Base-by-base conservation (phyloP, 345 rosid genomes). In the Brassica cretica region DNA sequence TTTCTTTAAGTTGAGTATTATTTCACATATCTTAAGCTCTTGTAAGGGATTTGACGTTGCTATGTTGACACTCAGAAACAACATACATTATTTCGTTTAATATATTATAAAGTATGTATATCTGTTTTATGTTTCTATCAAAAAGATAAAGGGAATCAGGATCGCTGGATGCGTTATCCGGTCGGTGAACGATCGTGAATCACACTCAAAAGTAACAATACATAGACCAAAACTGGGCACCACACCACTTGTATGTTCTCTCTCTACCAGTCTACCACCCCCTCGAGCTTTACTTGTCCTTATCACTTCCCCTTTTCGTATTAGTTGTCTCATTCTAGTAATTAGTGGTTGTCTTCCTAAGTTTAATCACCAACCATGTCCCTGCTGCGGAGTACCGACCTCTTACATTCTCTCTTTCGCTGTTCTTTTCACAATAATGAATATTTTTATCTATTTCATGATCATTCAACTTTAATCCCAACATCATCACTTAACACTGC, bases 401-500 rank as follows among this genome's bases (percentile, higher is more conserved):
- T 71, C 18, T 41, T 37, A 6, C 67, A 71, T 14, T 16, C 59
- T 29, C 71, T 0, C 35, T 6, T 55, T 53, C 66, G 70, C 76
- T 53, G 12, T 77, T 70, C 2, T 64, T 37, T 27, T 77, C 11
- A 55, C 61, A 51, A 19, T 35, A 14, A 49, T 3, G 19, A 74
- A 25, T 14, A 5, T 64, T 18, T 56, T 56, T 8, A 14, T 24
- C 67, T 12, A 49, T 15, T 56, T 55, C 32, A 21, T 14, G 0
- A 11, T 69, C 64, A 64, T 64, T 64, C 24, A 11, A 25, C 78
- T 14, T 78, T 78, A 41, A 21, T 58, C 7, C 21, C 62, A 46
- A 66, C 55, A 66, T 69, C 59, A 73, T 78, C 53, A 39, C 21
- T 37, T 59, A 72, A 67, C 74, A 62, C 78, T 66, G 73, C 44